Evolutionary conservation across 306 rosid species (phyloP), one percentile per base, ranked within the genome.

Genomic region (Gastrolobium villosum): DNA sequence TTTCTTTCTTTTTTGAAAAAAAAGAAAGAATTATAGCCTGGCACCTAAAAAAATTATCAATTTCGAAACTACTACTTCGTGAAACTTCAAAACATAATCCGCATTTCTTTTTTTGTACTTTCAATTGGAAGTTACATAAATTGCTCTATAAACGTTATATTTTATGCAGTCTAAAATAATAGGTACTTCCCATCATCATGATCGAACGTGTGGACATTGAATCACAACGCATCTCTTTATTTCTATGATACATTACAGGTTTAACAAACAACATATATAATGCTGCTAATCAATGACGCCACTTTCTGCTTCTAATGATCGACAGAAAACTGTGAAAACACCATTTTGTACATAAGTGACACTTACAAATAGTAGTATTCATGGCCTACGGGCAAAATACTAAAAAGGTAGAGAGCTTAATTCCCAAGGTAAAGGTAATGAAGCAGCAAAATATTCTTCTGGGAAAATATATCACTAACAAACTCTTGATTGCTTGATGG

Each of bases 371-470:
- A 72, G 4, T 39, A 52, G 40, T 61, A 52, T 41, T 50, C 43
- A 20, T 49, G 5, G 60, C 79, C 44, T 43, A 50, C 32, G 39
- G 61, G 45, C 55, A 65, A 72, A 55, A 60, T 6, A 52, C 28
- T 65, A 61, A 61, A n/a, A 59, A 54, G 55, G 14, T 46, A 48
- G 30, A n/a, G n/a, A 30, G 80, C 77, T 52, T 50, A 50, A 37
- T 62, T 63, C 82, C 73, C 69, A 45, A n/a, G 62, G 75, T 65
- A 14, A 63, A 56, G 74, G 65, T 34, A 53, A 31, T 55, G 76
- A 57, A 64, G 72, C 65, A 62, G 7, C 67, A 48, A 75, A 45
- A 69, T 37, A 39, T 72, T 30, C 34, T 72, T 30, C 34, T 64
- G 1, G 35, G 52, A 28, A 70, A 70, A n/a, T 81, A 13, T 13